Evolutionary conservation across 805 yeast genomes (phyloP).

Genomic region (Candida quercuum): DNA sequence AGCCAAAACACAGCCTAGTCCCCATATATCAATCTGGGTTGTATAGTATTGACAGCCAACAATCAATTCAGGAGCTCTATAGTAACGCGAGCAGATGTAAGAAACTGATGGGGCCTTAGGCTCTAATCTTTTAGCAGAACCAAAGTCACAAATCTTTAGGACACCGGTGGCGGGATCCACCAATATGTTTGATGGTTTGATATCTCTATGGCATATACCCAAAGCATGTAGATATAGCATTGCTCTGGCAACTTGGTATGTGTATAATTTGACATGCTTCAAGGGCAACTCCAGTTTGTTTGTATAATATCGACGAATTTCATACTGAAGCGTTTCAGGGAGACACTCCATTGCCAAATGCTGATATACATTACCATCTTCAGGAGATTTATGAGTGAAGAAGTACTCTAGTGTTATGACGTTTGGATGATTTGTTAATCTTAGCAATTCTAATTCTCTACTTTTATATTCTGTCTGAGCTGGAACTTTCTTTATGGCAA

Average conservation of each 20-base stretch:
- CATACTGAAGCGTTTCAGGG: conserved; percentile 74
- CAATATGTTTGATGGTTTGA: conserved; percentile 76
- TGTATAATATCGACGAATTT: conserved; percentile 63
- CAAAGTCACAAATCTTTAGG: conserved; percentile 79
- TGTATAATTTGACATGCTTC: conserved; percentile 69
- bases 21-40: conserved; percentile 95
- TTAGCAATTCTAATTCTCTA: conserved; percentile 71
- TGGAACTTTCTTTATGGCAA: conserved; percentile 79
- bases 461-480: conserved; percentile 85
- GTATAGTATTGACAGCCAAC: conserved; percentile 86
- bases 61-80: conserved; percentile 93
- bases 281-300: conserved; percentile 59
- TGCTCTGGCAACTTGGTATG: conserved; percentile 77
- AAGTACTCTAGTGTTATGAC: conserved; percentile 64
- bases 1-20: conserved; percentile 93
- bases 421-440: conserved; percentile 76
- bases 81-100: conserved; percentile 92
- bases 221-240: conserved; percentile 78
- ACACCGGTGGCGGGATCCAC: conserved; percentile 65
- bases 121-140: conserved; percentile 76
- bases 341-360: conserved; percentile 84
- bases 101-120: conserved; percentile 84
- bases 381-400: conserved; percentile 60
- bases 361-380: conserved; percentile 65
- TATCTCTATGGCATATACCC: conserved; percentile 79